A percentile compares a stretch with the other conserved stretches of the same genome.
These are phyloP conservation scores for Aspergillus terreus DNA, from an alignment of 2,329 filamentous ascomycete genomes.

Conservation along the genomic window DNA sequence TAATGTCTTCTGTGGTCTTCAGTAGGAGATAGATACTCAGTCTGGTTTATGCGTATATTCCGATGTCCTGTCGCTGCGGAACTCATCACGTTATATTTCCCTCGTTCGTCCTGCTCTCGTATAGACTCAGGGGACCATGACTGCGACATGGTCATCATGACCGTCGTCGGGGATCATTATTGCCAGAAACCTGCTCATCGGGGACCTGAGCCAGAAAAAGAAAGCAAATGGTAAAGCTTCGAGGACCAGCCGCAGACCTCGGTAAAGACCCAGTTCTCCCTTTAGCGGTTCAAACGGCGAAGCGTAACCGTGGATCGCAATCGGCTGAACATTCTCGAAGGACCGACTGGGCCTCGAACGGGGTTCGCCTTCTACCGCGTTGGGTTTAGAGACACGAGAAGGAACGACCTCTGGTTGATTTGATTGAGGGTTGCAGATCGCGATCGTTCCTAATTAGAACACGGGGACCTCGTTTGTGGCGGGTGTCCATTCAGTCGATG, in stretches of 20 bases:
- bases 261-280: neutral
- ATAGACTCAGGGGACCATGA: no score
- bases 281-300: neutral
- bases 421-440: constrained; percentile 27
- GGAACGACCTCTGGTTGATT: constrained; percentile 15
- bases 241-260: neutral
- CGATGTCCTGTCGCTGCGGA: no score
- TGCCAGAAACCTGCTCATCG: no score
- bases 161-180: no score
- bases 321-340: constrained; percentile 1
- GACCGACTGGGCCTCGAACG: neutral
- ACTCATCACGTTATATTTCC: no score
- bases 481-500: neutral
- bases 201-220: neutral
- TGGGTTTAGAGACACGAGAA: no score
- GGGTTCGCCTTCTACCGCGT: neutral
- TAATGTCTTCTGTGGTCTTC: no score
- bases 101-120: no score
- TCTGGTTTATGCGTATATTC: no score
- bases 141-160: no score
- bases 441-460: constrained; percentile 19
- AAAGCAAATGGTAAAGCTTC: neutral
- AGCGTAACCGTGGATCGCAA: neutral
- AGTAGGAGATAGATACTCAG: no score
- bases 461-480: constrained; percentile 10